These are phyloP conservation scores for Mycena floridula DNA, from an alignment of 768 basidiomycete species.

Conservation along the genomic window DNA sequence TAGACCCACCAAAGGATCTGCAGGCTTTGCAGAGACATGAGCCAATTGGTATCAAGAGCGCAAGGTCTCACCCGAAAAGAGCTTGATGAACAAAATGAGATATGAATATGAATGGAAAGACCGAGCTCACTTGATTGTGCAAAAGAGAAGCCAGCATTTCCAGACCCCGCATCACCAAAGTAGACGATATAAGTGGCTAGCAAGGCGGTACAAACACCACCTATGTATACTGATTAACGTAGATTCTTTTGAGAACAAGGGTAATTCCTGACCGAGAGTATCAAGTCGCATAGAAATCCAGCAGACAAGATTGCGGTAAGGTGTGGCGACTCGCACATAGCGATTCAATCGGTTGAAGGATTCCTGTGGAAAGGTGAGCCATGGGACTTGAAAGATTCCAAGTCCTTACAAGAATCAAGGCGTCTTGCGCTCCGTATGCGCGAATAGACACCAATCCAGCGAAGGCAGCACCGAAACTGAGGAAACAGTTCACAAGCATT, in stretches of 20 bases:
- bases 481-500: not conserved
- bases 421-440: slow-evolving; percentile 55
- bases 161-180: slow-evolving; percentile 30
- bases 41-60: no score
- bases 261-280: slow-evolving; percentile 47
- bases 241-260: slow-evolving; percentile 51
- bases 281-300: slow-evolving; percentile 51
- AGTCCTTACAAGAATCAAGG: slow-evolving; percentile 38
- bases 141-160: slow-evolving; percentile 46
- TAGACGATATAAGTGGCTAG: slow-evolving; percentile 55
- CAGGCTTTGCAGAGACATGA: no score
- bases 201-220: no score
- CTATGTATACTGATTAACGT: no score
- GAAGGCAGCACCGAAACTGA: slow-evolving; percentile 46
- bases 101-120: no score
- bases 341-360: no score
- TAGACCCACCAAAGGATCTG: no score
- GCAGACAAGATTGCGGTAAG: not conserved
- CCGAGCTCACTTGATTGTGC: no score
- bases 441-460: slow-evolving; percentile 48
- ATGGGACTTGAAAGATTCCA: slow-evolving; percentile 48
- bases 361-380: slow-evolving; percentile 13
- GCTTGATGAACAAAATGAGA: no score
- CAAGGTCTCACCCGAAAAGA: no score
- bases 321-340: no score